Evolutionary conservation across 345 rosid species (phyloP).

Genomic region (Abelmoschus esculentus): DNA sequence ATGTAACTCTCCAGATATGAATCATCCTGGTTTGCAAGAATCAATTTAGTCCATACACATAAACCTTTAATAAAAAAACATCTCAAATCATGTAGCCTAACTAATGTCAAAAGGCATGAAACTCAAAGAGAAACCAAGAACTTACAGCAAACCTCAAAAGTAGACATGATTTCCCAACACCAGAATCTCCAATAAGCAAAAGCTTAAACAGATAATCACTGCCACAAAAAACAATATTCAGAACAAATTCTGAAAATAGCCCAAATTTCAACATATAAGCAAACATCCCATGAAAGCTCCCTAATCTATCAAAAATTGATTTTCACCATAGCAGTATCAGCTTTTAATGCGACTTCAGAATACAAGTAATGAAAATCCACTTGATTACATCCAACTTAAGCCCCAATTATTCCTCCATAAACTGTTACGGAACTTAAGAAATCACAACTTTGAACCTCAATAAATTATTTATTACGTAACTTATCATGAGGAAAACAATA

Average conservation of each 20-base stretch:
- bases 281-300: background rate
- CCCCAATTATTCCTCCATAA: background rate
- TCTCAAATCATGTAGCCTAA: background rate
- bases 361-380: background rate
- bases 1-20: slow-evolving; percentile 66
- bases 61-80: background rate
- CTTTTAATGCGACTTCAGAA: background rate
- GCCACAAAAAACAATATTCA: slow-evolving; percentile 14
- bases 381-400: background rate
- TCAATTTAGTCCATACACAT: background rate
- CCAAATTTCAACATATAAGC: slow-evolving; percentile 3
- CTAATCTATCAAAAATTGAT: background rate
- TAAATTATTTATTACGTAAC: background rate
- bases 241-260: background rate
- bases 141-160: slow-evolving; percentile 57
- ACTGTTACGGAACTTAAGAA: background rate
- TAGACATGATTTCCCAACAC: slow-evolving; percentile 48
- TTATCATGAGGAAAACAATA: background rate
- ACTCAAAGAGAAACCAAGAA: background rate
- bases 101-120: background rate
- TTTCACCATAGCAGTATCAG: background rate
- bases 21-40: slow-evolving; percentile 40
- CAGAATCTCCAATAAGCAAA: slow-evolving; percentile 54
- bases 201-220: slow-evolving; percentile 59
- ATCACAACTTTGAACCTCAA: background rate